A percentile compares a stretch with the other conserved stretches of the same genome.
Evolutionary conservation across 1,139 yeast species (phyloP).

Genomic region (Geotrichum reessii): DNA sequence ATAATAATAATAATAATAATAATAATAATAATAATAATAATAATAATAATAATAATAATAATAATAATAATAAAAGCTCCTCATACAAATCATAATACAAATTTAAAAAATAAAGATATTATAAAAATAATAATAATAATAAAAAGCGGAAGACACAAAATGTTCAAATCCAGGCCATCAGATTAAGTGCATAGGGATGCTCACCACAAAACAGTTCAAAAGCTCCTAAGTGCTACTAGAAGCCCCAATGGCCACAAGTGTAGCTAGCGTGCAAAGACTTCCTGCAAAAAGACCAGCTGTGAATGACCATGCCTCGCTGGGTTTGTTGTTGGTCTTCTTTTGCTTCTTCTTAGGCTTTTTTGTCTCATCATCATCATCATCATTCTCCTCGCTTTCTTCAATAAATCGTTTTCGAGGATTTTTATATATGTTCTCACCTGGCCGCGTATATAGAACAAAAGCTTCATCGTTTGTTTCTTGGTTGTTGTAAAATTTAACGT

Average conservation of each 20-base stretch:
- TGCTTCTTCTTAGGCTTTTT: background rate
- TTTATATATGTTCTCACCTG: background rate
- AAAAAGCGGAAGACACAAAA: background rate
- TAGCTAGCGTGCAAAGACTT: conserved; percentile 4
- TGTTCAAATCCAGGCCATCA: background rate
- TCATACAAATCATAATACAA: conserved; percentile 10
- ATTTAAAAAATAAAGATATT: conserved; percentile 1
- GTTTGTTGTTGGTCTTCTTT: background rate
- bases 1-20: too few species aligned
- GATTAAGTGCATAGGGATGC: background rate
- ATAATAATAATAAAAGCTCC: background rate
- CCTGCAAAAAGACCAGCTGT: conserved; percentile 8
- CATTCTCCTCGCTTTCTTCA: background rate
- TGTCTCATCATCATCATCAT: background rate
- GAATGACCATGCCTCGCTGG: conserved; percentile 5
- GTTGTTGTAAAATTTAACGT: background rate
- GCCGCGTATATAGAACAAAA: background rate
- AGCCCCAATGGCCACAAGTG: conserved; percentile 7
- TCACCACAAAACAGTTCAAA: background rate
- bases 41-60: too few species aligned
- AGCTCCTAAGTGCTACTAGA: background rate
- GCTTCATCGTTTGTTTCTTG: background rate
- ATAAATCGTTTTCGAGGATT: background rate
- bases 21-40: too few species aligned
- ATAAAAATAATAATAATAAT: background rate